phyloP scores from a whole-genome alignment of 2,329 filamentous ascomycete genomes.

The Clarireedia paspali region DNA sequence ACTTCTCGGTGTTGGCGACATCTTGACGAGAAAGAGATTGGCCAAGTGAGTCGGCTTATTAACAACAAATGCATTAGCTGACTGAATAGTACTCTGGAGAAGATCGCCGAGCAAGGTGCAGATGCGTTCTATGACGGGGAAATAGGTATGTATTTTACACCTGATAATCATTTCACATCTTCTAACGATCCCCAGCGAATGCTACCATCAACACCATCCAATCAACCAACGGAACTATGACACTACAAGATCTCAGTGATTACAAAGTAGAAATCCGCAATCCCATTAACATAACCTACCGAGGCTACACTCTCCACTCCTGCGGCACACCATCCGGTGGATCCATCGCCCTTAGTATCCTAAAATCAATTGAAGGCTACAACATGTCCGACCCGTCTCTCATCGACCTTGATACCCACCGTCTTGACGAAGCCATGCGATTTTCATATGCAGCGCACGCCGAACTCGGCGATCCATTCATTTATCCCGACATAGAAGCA shows the following conservation, averaged over 20 bases:
- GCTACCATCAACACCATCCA: slow-evolving; percentile 52
- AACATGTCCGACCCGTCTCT: slow-evolving; percentile 45
- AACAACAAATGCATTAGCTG: neutral
- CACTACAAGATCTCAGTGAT: slow-evolving; percentile 52
- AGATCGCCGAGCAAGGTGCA: slow-evolving; percentile 50
- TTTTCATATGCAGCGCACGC: slow-evolving; percentile 78
- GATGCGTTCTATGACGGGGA: slow-evolving; percentile 56
- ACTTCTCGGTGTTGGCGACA: slow-evolving; percentile 51
- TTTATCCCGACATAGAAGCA: slow-evolving; percentile 52
- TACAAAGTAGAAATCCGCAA: slow-evolving; percentile 60
- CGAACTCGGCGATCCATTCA: slow-evolving; percentile 76
- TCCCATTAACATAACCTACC: slow-evolving; percentile 55
- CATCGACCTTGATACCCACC: slow-evolving; percentile 53
- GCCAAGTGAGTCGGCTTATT: slow-evolving; percentile 35
- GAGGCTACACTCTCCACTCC: slow-evolving; percentile 62
- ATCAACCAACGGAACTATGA: slow-evolving; percentile 58
- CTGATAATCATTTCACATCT: neutral
- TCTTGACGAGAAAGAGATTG: slow-evolving; percentile 56
- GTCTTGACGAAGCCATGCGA: slow-evolving; percentile 79
- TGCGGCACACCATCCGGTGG: slow-evolving; percentile 73
- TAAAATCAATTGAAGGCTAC: slow-evolving; percentile 73
- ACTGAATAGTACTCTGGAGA: slow-evolving; percentile 44
- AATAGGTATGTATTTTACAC: slow-evolving; percentile 31
- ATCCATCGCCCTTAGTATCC: slow-evolving; percentile 54
- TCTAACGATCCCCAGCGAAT: slow-evolving; percentile 35